A percentile compares a stretch with the other conserved stretches of the same genome.
Conservation (phyloP, 2,329 filamentous ascomycete species). For the Alternaria triticina region DNA sequence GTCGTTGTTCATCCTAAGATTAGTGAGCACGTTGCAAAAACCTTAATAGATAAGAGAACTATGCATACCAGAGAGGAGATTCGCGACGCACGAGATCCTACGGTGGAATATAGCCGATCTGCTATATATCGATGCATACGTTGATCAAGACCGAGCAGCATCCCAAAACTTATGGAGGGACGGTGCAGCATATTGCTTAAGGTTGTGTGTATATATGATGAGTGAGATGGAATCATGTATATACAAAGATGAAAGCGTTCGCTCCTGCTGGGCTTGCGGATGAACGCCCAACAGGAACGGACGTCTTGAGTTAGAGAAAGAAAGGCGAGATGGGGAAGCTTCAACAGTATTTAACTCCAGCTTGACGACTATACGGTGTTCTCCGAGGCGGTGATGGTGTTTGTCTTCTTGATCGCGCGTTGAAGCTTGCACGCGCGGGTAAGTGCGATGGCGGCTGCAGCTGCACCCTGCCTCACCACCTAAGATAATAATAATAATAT, state of each 20-base stretch:
- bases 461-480: not conserved
- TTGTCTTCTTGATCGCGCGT: not conserved
- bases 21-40: not conserved
- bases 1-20: not conserved
- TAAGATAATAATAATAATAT: too few relatives aligned
- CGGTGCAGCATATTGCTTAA: too few relatives aligned
- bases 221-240: not conserved
- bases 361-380: not conserved
- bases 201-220: not conserved
- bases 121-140: not conserved
- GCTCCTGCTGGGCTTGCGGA: not conserved
- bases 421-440: not conserved
- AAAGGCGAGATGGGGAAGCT: not conserved
- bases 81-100: not conserved
- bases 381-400: not conserved
- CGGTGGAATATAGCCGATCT: not conserved
- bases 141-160: not conserved
- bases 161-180: not conserved
- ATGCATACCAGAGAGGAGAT: not conserved
- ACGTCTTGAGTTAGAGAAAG: not conserved
- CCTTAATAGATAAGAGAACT: not conserved
- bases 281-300: not conserved
- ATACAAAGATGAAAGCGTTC: not conserved
- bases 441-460: not conserved
- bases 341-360: not conserved